Percentiles rank a stretch among this genome's conserved stretches.
Conservation (phyloP, 345 rosid species). For the Carallia brachiata region DNA sequence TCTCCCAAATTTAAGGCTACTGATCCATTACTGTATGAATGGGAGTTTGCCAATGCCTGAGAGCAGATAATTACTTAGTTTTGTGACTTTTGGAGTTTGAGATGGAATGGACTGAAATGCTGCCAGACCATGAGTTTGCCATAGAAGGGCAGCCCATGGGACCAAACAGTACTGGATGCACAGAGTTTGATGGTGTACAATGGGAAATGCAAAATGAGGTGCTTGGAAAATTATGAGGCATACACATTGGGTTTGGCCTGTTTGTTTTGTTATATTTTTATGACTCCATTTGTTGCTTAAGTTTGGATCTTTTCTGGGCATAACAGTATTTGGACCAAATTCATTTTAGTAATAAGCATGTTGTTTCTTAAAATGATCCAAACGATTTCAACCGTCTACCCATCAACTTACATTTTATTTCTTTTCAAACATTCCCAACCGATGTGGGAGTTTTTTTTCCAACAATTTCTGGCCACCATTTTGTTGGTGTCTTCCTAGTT, state of each 20-base stretch:
- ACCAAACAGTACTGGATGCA: constrained; percentile 33
- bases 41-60: constrained; percentile 19
- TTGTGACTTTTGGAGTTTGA: constrained; percentile 23
- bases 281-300: too few species aligned
- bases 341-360: too few species aligned
- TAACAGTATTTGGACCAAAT: too few species aligned
- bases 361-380: too few species aligned
- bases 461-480: constrained; percentile 27
- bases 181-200: constrained; percentile 12
- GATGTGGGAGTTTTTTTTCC: too few species aligned
- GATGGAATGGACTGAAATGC: constrained; percentile 26
- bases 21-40: not conserved
- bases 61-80: constrained; percentile 11
- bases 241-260: constrained; percentile 12
- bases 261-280: constrained; percentile 4
- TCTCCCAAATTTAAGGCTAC: not conserved
- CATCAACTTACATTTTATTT: too few species aligned
- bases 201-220: constrained; percentile 17
- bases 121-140: constrained; percentile 30
- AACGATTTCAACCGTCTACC: too few species aligned
- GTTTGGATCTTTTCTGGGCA: too few species aligned
- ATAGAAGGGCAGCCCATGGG: constrained; percentile 26
- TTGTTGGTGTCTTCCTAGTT: constrained; percentile 28
- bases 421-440: too few species aligned
- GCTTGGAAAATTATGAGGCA: constrained; percentile 19